phyloP scores from a whole-genome alignment of 192 early-diverging fungal species.

The Coemansia sp. region DNA sequence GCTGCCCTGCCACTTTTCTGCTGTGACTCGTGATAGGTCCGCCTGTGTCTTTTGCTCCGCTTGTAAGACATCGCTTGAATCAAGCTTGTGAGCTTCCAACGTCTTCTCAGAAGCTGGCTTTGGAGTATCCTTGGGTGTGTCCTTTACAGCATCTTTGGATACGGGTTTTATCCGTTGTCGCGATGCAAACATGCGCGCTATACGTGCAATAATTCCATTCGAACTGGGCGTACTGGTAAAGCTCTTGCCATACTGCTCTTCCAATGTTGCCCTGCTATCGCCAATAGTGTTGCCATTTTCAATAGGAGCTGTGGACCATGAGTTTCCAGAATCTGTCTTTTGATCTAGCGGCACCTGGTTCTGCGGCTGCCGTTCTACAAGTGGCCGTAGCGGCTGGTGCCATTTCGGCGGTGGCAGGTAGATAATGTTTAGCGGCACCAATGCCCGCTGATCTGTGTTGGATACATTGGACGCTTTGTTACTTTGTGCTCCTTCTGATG shows the following conservation, averaged over 20 bases:
- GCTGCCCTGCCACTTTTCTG: conserved; percentile 19
- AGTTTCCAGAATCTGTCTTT: not conserved
- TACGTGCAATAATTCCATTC: not conserved
- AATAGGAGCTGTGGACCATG: not conserved
- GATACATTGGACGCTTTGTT: not conserved
- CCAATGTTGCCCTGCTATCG: not conserved
- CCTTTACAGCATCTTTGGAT: not conserved
- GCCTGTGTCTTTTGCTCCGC: not conserved
- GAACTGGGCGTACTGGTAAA: not conserved
- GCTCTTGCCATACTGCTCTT: not conserved
- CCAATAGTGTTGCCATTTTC: not conserved
- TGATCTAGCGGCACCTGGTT: not conserved
- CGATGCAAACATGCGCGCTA: not conserved
- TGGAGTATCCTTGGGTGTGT: not conserved
- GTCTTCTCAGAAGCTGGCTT: not conserved
- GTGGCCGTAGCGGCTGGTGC: conserved; percentile 32
- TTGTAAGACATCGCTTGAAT: not conserved
- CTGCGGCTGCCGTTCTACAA: not conserved
- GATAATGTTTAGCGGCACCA: conserved; percentile 46
- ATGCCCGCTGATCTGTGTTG: conserved; percentile 5
- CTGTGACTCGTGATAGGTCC: conserved; percentile 9
- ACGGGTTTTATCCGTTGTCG: not conserved
- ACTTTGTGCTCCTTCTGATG: conserved; percentile 3
- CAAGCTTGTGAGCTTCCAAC: not conserved
- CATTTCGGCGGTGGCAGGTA: conserved; percentile 46